phyloP scores from a whole-genome alignment of 106 monocot species.

The Dendrobium huoshanense region DNA sequence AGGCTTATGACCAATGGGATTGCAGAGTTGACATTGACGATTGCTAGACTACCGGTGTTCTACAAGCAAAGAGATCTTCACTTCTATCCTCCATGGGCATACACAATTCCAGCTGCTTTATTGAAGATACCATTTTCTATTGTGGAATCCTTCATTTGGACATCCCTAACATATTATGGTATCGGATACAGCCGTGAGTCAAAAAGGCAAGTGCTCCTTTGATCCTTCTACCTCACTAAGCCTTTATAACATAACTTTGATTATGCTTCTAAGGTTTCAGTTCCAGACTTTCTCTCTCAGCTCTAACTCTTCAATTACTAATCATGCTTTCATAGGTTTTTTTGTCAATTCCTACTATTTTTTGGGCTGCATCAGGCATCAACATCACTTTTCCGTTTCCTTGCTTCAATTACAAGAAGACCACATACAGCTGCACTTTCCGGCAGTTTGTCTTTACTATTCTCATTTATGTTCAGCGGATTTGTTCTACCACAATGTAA shows the following conservation, averaged over 20 bases:
- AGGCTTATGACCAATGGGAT: slow-evolving; percentile 17
- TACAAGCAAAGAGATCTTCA: slow-evolving; percentile 24
- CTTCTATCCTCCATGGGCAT: slow-evolving; percentile 35
- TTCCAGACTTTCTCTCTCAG: background rate
- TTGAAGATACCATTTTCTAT: slow-evolving; percentile 37
- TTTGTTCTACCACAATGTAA: slow-evolving; percentile 18
- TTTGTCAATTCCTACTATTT: slow-evolving; percentile 12
- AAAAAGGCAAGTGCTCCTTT: slow-evolving; percentile 12
- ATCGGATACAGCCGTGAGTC: slow-evolving; percentile 31
- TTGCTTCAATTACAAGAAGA: slow-evolving; percentile 4
- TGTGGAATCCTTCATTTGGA: slow-evolving; percentile 37
- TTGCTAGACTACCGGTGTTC: slow-evolving; percentile 17
- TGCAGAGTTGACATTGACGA: slow-evolving; percentile 13
- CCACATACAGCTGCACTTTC: background rate
- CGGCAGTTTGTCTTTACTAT: slow-evolving; percentile 2
- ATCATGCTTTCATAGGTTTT: slow-evolving; percentile 3
- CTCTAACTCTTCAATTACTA: background rate
- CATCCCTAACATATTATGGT: slow-evolving; percentile 30
- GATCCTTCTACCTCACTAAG: background rate
- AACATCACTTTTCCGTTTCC: slow-evolving; percentile 15
- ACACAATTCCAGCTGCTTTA: slow-evolving; percentile 11
- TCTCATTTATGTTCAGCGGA: slow-evolving; percentile 7
- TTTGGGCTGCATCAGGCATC: slow-evolving; percentile 17
- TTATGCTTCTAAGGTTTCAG: background rate
- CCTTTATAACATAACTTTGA: background rate